Evolutionary conservation across 768 basidiomycete genomes (phyloP), one percentile per base, ranked within the genome.

Genomic region (Lentinus brumalis): DNA sequence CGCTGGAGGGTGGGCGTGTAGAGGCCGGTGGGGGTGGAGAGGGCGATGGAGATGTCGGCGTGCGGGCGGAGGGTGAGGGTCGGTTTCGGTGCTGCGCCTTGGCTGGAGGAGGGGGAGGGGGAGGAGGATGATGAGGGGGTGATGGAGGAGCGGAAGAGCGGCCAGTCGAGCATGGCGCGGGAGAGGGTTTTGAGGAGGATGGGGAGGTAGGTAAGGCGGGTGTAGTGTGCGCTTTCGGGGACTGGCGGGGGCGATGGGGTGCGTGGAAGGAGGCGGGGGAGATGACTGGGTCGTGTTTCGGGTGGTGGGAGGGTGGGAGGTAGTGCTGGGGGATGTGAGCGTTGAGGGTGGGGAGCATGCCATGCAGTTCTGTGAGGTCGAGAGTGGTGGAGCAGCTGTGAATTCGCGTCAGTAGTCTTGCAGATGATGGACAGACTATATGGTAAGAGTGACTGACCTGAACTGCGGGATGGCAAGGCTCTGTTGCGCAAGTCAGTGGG

Each of bases 401-500:
- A 32, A 29, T 1, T 4, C 47, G 46, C 59, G 16, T 52, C 57
- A 54, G 44, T 18, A 21, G 9, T 16, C 39, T 44, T 32, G 15
- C 2, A 44, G 8, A 45, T 26, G 38, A 38, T 55, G 32, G 29
- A 12, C 1, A 53, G 15, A 5, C 18, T n/a, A 18, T 26, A 26
- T 26, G 21, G 21, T 26, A 26, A 26, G 21, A 26, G 21, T 26
- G 39, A 50, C 83, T 59, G 65, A 87, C 81, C 91, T 90, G 63
- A 96, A 96, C 68, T 90, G 90, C 16, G 93, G 92, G 65, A 94
- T 89, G 67, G 89, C 85, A 55, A 95, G 79, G 66, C 92, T 92
- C 92, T 92, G 65, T 5, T 66, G 56, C 16, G 38, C 31, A 29
- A 41, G 46, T 54, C 47, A 59, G 11, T 55, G 40, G 32, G 57